These are phyloP conservation scores for Clarireedia sp. DNA, from an alignment of 2,329 filamentous ascomycete genomes.

Conservation along the genomic window DNA sequence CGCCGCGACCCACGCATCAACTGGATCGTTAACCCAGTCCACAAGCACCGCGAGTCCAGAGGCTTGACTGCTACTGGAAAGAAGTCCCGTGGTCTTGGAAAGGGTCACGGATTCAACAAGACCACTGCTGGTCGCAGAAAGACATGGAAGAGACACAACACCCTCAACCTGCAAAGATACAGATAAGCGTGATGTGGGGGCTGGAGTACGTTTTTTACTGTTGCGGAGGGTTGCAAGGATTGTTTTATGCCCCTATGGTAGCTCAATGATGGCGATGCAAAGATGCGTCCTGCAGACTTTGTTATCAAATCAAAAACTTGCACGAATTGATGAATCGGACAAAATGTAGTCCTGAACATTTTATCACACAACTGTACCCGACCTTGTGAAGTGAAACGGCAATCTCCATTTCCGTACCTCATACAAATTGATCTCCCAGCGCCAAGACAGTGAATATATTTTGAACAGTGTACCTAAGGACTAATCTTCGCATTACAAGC, in stretches of 20 bases:
- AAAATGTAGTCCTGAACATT: neutral
- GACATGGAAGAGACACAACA: conserved; percentile 99
- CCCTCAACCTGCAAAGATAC: conserved; percentile 97
- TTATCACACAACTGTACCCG: neutral
- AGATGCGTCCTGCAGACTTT: conserved; percentile 19
- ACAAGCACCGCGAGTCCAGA: conserved; percentile 99
- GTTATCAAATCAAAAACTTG: conserved; percentile 12
- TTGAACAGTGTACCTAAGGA: too few species aligned
- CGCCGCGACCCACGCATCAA: conserved; percentile 98
- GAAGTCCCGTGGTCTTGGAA: conserved; percentile 98
- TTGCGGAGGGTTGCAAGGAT: conserved; percentile 17
- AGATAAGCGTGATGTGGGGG: conserved; percentile 48
- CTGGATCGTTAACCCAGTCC: conserved; percentile 99
- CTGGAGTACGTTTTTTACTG: conserved; percentile 19
- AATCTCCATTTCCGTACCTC: too few species aligned
- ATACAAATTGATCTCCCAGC: too few species aligned
- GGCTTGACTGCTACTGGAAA: conserved; percentile 98
- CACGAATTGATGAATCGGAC: conserved; percentile 14
- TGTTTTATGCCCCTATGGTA: conserved; percentile 16
- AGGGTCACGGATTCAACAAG: conserved; percentile 99
- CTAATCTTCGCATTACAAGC: too few species aligned
- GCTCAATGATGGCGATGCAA: conserved; percentile 12
- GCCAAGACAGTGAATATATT: too few species aligned
- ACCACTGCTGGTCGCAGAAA: conserved; percentile 94
- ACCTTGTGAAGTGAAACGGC: neutral